These are phyloP conservation scores for Glutinoglossum americanum DNA, from an alignment of 495 filamentous ascomycete species.

Conservation along the genomic window DNA sequence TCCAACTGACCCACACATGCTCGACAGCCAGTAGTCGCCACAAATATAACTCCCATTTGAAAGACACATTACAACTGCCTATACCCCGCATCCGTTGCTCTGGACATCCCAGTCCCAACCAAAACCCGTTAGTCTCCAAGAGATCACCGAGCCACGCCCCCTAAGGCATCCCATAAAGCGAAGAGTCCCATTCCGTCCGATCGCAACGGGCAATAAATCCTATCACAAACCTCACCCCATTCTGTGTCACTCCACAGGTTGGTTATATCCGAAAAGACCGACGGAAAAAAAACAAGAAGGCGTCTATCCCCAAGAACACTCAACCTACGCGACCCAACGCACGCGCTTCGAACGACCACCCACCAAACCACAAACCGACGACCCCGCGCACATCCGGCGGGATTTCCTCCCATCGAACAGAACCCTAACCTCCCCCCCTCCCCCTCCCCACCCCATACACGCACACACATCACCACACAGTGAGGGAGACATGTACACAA, in stretches of 20 bases:
- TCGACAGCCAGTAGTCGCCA: too few relatives aligned
- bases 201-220: background rate
- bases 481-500: background rate
- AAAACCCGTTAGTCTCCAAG: too few relatives aligned
- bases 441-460: too few relatives aligned
- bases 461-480: background rate
- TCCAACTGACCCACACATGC: too few relatives aligned
- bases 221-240: background rate
- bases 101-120: background rate
- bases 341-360: too few relatives aligned
- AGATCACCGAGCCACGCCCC: too few relatives aligned
- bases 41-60: too few relatives aligned
- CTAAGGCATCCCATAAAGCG: background rate
- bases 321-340: background rate
- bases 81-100: background rate
- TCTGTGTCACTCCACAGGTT: background rate
- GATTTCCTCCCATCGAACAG: background rate
- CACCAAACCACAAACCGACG: background rate
- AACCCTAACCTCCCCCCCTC: background rate
- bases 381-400: background rate
- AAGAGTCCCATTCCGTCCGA: background rate
- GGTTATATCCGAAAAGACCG: background rate
- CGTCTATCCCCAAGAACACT: background rate
- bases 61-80: too few relatives aligned
- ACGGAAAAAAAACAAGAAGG: background rate